phyloP scores from a whole-genome alignment of 1,139 yeast species.

The Blastobotrys raffinosifermentans region DNA sequence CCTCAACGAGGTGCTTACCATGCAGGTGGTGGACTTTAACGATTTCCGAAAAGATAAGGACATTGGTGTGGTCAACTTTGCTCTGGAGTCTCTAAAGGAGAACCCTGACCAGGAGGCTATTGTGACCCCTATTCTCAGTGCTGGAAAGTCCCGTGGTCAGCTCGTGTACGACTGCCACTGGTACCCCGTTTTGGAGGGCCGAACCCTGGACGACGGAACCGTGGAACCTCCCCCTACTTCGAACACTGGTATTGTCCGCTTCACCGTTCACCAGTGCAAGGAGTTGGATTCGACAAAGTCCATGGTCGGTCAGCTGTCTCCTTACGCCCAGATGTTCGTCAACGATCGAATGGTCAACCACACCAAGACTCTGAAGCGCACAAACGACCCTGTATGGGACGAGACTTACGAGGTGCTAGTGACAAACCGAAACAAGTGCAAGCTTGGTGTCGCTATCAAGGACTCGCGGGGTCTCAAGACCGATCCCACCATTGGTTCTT shows the following conservation, averaged over 20 bases:
- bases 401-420: constrained; percentile 65
- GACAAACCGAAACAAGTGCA: constrained; percentile 63
- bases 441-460: constrained; percentile 58
- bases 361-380: constrained; percentile 54
- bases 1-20: constrained; percentile 71
- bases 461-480: constrained; percentile 56
- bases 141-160: constrained; percentile 73
- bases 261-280: constrained; percentile 66
- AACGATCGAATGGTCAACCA: constrained; percentile 54
- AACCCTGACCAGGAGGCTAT: constrained; percentile 49
- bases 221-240: constrained; percentile 83
- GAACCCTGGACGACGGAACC: constrained; percentile 76
- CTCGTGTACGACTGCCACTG: constrained; percentile 64
- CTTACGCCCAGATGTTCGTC: constrained; percentile 65
- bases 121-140: constrained; percentile 58
- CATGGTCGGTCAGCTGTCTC: constrained; percentile 60
- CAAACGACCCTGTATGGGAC: constrained; percentile 65
- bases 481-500: constrained; percentile 52
- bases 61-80: constrained; percentile 73
- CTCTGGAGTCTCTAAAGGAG: constrained; percentile 57
- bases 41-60: constrained; percentile 74
- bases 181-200: constrained; percentile 76
- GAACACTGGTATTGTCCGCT: constrained; percentile 81
- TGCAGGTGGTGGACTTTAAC: constrained; percentile 67
- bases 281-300: constrained; percentile 61